These are phyloP conservation scores for Moniliella sp. DNA, from an alignment of 1,284 basidiomycete species.

Conservation along the genomic window DNA sequence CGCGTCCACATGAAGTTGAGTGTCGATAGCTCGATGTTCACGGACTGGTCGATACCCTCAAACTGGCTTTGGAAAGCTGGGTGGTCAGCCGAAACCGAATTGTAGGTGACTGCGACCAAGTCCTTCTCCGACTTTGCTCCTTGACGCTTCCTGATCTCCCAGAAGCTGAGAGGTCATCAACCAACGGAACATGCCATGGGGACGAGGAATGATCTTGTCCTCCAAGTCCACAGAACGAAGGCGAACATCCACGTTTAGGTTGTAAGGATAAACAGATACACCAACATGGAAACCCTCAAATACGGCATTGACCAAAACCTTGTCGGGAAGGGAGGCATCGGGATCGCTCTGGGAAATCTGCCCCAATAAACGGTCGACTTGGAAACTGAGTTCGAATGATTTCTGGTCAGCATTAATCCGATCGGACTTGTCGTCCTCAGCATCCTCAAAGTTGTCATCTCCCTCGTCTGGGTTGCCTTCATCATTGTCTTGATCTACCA, in stretches of 20 bases:
- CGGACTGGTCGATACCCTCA: constrained; percentile 68
- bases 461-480: constrained; percentile 16
- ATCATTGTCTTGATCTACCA: constrained; percentile 7
- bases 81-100: constrained; percentile 57
- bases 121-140: background rate
- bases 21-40: constrained; percentile 74
- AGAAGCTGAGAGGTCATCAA: constrained; percentile 53
- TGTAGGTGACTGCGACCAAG: constrained; percentile 64
- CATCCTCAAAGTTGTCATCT: constrained; percentile 20
- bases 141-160: constrained; percentile 5
- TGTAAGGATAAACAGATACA: constrained; percentile 33
- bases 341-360: constrained; percentile 51
- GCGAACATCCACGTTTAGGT: constrained; percentile 67
- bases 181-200: constrained; percentile 37
- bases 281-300: constrained; percentile 49
- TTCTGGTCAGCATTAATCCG: constrained; percentile 50
- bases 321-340: constrained; percentile 44
- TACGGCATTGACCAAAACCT: constrained; percentile 54
- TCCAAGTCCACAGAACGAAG: constrained; percentile 45
- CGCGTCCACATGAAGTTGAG: constrained; percentile 70
- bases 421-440: constrained; percentile 21
- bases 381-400: constrained; percentile 67
- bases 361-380: constrained; percentile 66
- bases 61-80: constrained; percentile 65
- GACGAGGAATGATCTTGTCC: constrained; percentile 46